phyloP scores from a whole-genome alignment of 352 stramenopile genomes.

The Phytophthora podocarpi region DNA sequence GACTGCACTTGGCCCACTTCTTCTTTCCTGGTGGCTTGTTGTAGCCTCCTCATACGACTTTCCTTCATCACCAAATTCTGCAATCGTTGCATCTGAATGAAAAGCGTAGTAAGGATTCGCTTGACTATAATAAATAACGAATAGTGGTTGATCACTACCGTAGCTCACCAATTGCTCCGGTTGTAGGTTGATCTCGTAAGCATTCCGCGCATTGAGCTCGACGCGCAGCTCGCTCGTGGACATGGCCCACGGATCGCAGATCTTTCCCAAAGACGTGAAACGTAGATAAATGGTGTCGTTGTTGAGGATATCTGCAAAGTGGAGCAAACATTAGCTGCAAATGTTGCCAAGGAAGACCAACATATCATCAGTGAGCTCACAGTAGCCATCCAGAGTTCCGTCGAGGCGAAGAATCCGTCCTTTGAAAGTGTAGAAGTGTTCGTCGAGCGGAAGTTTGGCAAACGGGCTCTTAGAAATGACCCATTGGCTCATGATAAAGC shows the following conservation, averaged over 20 bases:
- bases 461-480: constrained; percentile 63
- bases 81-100: constrained; percentile 65
- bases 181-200: constrained; percentile 68
- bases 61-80: constrained; percentile 67
- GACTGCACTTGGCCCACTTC: constrained; percentile 45
- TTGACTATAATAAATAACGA: not conserved
- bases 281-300: constrained; percentile 79
- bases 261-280: constrained; percentile 65
- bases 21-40: constrained; percentile 66
- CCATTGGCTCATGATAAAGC: constrained; percentile 69
- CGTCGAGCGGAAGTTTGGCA: constrained; percentile 37
- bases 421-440: constrained; percentile 83
- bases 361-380: constrained; percentile 39
- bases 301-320: constrained; percentile 54
- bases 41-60: constrained; percentile 66
- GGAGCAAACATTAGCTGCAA: not conserved
- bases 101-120: not conserved
- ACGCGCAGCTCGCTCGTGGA: constrained; percentile 72
- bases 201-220: constrained; percentile 58
- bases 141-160: not conserved
- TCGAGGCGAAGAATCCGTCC: constrained; percentile 68
- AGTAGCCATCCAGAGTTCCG: constrained; percentile 65
- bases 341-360: too few relatives aligned
- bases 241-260: constrained; percentile 78
- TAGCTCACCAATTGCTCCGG: constrained; percentile 68